Conservation (phyloP, 2,329 filamentous ascomycete species). For the Fusarium equiseti region DNA sequence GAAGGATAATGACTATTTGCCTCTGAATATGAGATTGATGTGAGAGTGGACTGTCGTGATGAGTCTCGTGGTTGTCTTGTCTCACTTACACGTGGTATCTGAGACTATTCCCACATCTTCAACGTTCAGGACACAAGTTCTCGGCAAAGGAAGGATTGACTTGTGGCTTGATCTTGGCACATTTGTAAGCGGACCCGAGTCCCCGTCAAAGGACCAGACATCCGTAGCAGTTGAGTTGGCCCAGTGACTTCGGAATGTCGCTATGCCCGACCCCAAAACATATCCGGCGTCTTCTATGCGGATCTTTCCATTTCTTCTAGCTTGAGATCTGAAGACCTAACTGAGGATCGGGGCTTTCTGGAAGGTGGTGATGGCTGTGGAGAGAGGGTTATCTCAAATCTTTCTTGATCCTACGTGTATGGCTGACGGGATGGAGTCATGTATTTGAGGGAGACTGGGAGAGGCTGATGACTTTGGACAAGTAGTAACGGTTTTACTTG, state of each 20-base stretch:
- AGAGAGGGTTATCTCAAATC: neutral
- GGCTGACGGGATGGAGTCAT: neutral
- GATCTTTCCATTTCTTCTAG: constrained; percentile 10
- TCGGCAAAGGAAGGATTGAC: neutral
- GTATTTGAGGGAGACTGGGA: neutral
- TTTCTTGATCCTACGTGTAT: neutral
- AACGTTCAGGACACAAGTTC: neutral
- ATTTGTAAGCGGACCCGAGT: neutral
- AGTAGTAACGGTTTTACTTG: neutral
- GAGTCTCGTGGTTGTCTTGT: neutral
- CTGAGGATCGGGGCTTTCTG: neutral
- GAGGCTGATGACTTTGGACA: neutral
- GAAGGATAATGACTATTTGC: neutral
- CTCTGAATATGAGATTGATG: too few relatives aligned
- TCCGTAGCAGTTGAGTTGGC: neutral
- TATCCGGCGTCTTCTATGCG: constrained; percentile 15
- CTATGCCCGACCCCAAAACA: constrained; percentile 26
- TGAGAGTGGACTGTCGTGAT: neutral
- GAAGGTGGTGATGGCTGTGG: neutral
- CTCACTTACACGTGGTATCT: neutral
- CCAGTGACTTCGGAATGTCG: constrained; percentile 25
- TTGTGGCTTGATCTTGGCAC: neutral
- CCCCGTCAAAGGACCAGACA: neutral
- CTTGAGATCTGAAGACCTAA: neutral
- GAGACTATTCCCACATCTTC: neutral